A percentile compares a stretch with the other conserved stretches of the same genome.
phyloP scores from a whole-genome alignment of 768 basidiomycete species.

The Pulveroboletus sp. region DNA sequence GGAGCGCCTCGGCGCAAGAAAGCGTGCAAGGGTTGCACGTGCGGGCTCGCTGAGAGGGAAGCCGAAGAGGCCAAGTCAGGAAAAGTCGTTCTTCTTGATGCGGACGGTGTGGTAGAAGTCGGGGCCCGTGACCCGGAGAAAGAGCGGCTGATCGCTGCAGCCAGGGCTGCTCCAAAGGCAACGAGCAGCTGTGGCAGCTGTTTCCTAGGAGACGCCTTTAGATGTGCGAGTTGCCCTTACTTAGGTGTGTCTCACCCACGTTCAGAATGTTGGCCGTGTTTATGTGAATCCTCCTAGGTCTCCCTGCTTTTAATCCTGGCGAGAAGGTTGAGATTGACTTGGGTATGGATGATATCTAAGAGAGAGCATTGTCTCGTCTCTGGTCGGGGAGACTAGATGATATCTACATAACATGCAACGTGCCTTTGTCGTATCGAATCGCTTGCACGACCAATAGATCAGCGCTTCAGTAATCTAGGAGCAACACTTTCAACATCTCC shows the following conservation, averaged over 20 bases:
- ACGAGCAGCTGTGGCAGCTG: conserved; percentile 98
- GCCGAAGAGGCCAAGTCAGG: conserved; percentile 66
- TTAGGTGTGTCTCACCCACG: conserved; percentile 61
- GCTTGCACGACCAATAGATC: not conserved
- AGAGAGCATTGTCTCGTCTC: not conserved
- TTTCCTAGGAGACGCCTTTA: conserved; percentile 96
- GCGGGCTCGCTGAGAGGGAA: conserved; percentile 93
- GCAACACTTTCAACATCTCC: not conserved
- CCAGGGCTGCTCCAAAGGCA: conserved; percentile 74
- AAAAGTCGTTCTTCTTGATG: conserved; percentile 67
- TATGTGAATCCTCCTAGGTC: conserved; percentile 51
- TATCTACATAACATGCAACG: not conserved
- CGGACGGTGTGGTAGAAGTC: conserved; percentile 53
- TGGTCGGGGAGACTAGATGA: not conserved
- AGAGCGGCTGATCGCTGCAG: conserved; percentile 63
- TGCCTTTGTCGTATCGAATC: not conserved
- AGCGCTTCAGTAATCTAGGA: not conserved
- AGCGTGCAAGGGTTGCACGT: conserved; percentile 96
- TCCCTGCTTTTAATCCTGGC: conserved; percentile 97
- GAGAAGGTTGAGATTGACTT: conserved; percentile 95
- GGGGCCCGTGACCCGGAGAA: conserved; percentile 60
- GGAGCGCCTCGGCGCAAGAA: conserved; percentile 69
- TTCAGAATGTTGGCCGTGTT: conserved; percentile 8
- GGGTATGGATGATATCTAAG: conserved; percentile 83
- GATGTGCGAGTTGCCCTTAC: conserved; percentile 95